Base-by-base conservation (phyloP, 495 filamentous ascomycete genomes). In the Daldinia decipiens region DNA sequence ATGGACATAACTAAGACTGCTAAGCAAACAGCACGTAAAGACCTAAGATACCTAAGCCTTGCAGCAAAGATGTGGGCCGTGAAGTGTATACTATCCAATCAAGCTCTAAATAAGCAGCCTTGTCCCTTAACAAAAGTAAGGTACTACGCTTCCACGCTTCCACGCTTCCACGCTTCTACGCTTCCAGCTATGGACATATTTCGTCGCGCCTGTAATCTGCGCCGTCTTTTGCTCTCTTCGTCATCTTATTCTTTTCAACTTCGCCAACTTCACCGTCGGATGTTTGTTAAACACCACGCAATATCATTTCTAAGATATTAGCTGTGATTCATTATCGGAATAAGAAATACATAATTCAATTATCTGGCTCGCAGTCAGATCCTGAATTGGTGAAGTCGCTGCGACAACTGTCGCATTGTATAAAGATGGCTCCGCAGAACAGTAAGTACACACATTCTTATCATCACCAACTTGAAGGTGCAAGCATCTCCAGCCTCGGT, bases 371-470 rank as follows among this genome's bases (percentile, higher is more conserved):
- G 11, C 7, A 31, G 6, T 53, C 27, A 27, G 12, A 27, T 31
- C 50, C 19, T 53, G 27, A 53, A 53, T 53, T 13, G 5, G 24
- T 24, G 19, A 3, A 32, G 26, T 32, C 1, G 38, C 21, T 31
- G 56, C 56, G 65, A 60, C 57, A 34, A 24, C 12, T 39, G 58
- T 59, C 56, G 38, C 64, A 52, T 54, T 61, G 29, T 27, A 45
- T 40, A 27, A 65, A 59, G 6, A 77, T 77, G 75, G 75, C 75
- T 21, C 75, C 75, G 4, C 73, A 75, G 39, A 74, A 65, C 56
- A 43, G 75, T 77, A 76, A 68, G 75, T 72, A 13, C 38, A 64
- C 13, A 52, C 13, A 52, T 56, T 58, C 43, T 45, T n/a, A 15
- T 59, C 29, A 36, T 43, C 39, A 12, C 26, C 32, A 32, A 52